Conservation (phyloP, 306 rosid species). For the Prunus fruticosa region DNA sequence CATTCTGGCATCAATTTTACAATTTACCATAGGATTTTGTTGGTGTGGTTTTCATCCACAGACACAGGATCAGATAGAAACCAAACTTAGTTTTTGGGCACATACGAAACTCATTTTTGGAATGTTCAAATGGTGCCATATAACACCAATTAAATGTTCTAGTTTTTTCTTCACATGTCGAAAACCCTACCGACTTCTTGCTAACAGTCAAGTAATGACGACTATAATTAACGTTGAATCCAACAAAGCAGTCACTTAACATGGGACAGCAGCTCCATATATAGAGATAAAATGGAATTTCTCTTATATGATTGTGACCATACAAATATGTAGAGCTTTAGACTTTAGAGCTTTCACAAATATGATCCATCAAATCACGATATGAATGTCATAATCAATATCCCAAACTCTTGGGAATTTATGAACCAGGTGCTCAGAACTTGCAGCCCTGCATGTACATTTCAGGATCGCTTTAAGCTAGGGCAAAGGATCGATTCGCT, state of each 20-base stretch:
- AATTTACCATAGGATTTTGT: not conserved
- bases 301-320: not conserved
- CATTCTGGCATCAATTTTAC: not conserved
- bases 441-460: no score
- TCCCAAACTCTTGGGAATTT: not conserved
- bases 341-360: not conserved
- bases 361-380: not conserved
- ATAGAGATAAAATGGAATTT: not conserved
- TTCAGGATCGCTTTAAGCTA: no score
- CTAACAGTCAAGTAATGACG: not conserved
- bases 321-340: not conserved
- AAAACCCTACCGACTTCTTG: constrained; percentile 1
- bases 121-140: not conserved
- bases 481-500: no score
- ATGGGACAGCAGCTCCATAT: no score
- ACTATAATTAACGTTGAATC: not conserved
- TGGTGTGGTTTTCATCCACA: not conserved
- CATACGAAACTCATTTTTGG: not conserved
- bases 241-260: not conserved
- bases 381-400: not conserved
- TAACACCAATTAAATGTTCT: not conserved
- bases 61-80: not conserved
- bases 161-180: constrained; percentile 3
- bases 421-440: not conserved
- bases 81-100: no score